Base-by-base conservation (phyloP, 352 stramenopile species). In the Globisporangium sylvaticum region DNA sequence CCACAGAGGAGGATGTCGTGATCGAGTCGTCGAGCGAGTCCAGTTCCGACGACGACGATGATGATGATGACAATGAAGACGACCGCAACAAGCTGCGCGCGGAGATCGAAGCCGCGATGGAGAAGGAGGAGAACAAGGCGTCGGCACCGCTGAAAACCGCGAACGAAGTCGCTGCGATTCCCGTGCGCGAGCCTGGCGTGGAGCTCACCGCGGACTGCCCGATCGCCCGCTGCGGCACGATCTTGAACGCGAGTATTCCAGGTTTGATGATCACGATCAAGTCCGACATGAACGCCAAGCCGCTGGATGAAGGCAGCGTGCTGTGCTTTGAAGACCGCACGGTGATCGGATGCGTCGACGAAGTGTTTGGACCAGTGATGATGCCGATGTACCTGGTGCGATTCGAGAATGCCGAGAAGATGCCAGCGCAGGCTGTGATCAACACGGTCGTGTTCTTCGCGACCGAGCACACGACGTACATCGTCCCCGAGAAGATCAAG, bases 381-480 rank as follows among this genome's bases (percentile, higher is more conserved):
- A 89, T 93, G 86, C 88, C 88, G 9, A 89, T 96, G 80, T 96
- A 96, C 65, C 70, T 94, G n/a, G 74, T 96, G 44, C 88, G 88
- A 15, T 96, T 92, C 67, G 79, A 89, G 42, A 79, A 64, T 8
- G 79, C 76, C 0, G 74, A 75, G 20, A 91, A 94, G 68, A 94
- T 96, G 32, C 83, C 88, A 0, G 52, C 69, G 20, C 73, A 78
- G 48, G 83, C 79, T 0, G 52, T 66, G 12, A 57, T 87, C 15
- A 77, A 82, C 61, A 70, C 69, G 18, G 55, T 66, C 1, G 83
- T 96, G 8, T 94, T 80, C 69, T 92, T 79, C 62, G 83, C 83
- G 12, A 94, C 86, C 0, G 77, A 96, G 44, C 83, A 94, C 73
- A 87, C 83, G 54, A 92, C 81, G 52, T 94, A 93, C 69, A 88